Base-by-base conservation (phyloP, 495 filamentous ascomycete genomes). In the Aspergillus leporis region DNA sequence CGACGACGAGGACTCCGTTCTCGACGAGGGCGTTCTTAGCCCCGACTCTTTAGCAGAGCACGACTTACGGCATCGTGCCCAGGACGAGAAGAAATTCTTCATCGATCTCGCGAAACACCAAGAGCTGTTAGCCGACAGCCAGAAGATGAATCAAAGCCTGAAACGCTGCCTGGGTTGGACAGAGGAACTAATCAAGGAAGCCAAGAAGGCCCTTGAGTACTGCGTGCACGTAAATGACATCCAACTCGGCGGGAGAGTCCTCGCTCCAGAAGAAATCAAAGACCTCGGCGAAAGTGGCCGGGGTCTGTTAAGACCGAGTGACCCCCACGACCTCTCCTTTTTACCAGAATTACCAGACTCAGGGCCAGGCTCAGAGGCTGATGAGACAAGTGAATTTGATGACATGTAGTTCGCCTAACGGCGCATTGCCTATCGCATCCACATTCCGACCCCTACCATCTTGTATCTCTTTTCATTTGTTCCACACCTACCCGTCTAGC, bases 61-160 rank as follows among this genome's bases (percentile, higher is more conserved):
- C 38, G 78, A 82, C 49, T 71, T 68, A 3, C 69, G 68, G 6
- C 70, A 77, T 55, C 75, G 69, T 5, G 72, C 70, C 4, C 70
- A 74, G 28, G 94, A 97, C 62, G 90, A 94, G 67, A 87, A 87
- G 66, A 81, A 89, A 18, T 78, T 97, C 22, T 81, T 86, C 55
- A 74, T 95, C 18, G 94, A 99, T 70, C 81, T 99, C 13, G 82
- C 87, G 6, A 91, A 91, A 66, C 94, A 99, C 66, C 90, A 92
- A 58, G 88, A 93, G 63, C 77, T 98, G 2, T 82, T 98, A 4
- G 73, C 90, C 22, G 92, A 96, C 70, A 92, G 88, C 56, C 90
- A 96, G 66, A 93, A 89, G 71, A 90, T 98, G 76, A 98, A 98
- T 69, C 89, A 94, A 64, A 93, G 90, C 65, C 78, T 99, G 4